Conservation (phyloP, 164 flowering plant species). For the Liriodendron chinense region DNA sequence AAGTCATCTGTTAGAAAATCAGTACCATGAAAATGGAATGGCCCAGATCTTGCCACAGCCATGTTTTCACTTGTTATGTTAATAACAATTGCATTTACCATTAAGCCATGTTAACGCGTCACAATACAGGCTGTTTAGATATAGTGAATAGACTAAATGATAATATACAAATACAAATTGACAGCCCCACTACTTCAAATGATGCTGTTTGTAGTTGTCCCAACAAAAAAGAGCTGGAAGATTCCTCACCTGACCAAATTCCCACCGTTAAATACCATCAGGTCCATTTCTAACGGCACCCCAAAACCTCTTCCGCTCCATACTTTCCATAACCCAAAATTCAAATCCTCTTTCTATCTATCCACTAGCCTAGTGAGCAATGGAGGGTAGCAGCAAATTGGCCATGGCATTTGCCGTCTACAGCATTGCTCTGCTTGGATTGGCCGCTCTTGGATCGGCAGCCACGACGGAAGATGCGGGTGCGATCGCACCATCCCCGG, state of each 20-base stretch:
- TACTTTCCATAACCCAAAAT: neutral
- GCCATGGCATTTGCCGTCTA: constrained; percentile 22
- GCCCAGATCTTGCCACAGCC: neutral
- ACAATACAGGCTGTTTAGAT: neutral
- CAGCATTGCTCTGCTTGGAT: constrained; percentile 21
- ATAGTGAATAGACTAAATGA: neutral
- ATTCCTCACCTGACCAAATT: constrained; percentile 6
- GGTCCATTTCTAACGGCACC: constrained; percentile 1
- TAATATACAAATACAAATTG: neutral
- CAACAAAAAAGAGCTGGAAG: constrained; percentile 22
- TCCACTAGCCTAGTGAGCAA: constrained; percentile 8
- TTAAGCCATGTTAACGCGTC: too few species aligned
- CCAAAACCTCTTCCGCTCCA: neutral
- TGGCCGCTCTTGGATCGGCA: constrained; percentile 1
- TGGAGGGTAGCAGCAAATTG: constrained; percentile 18
- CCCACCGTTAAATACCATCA: constrained; percentile 12
- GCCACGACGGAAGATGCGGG: constrained; percentile 19
- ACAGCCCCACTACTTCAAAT: constrained; percentile 18
- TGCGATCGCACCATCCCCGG: constrained; percentile 32
- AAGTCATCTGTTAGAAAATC: too few species aligned
- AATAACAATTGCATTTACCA: neutral
- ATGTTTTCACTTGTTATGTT: neutral
- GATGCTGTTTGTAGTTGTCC: constrained; percentile 16
- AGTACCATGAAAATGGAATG: neutral
- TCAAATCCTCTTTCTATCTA: neutral